phyloP scores from a whole-genome alignment of 1,139 yeast genomes.

The Saccharomycopsis crataegensis region DNA sequence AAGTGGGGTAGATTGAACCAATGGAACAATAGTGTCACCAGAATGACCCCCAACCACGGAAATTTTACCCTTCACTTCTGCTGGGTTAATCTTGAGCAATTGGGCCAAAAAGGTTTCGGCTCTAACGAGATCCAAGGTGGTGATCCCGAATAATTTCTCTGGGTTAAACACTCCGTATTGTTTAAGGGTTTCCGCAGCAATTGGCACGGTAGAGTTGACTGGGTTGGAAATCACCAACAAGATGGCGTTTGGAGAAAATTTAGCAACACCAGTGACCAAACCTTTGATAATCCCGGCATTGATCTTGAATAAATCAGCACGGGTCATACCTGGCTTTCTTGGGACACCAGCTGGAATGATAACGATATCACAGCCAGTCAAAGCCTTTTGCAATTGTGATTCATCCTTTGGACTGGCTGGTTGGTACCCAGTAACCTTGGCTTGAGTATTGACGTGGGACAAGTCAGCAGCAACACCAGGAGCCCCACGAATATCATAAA shows the following conservation, averaged over 20 bases:
- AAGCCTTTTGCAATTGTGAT: constrained; percentile 43
- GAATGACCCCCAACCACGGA: constrained; percentile 73
- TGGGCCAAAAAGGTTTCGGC: constrained; percentile 58
- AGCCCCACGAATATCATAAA: constrained; percentile 62
- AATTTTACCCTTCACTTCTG: constrained; percentile 36
- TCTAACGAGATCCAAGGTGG: constrained; percentile 63
- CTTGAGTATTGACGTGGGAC: constrained; percentile 61
- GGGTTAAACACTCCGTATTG: constrained; percentile 37
- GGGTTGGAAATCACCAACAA: constrained; percentile 68
- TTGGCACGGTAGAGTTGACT: constrained; percentile 69
- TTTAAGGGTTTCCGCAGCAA: constrained; percentile 65
- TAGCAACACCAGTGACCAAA: constrained; percentile 52
- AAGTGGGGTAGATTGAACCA: constrained; percentile 22
- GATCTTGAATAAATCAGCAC: constrained; percentile 69
- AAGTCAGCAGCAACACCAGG: constrained; percentile 70
- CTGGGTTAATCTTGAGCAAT: constrained; percentile 28
- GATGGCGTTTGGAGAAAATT: constrained; percentile 52
- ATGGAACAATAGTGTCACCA: constrained; percentile 68
- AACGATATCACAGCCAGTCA: constrained; percentile 50
- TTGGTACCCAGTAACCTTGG: constrained; percentile 47
- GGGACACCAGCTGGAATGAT: constrained; percentile 81
- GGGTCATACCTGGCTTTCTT: constrained; percentile 73
- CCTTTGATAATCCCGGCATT: constrained; percentile 63
- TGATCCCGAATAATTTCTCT: constrained; percentile 57
- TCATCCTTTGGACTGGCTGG: constrained; percentile 35